Base-by-base conservation (phyloP, 352 stramenopile species). In the Globisporangium iwayamae region DNA sequence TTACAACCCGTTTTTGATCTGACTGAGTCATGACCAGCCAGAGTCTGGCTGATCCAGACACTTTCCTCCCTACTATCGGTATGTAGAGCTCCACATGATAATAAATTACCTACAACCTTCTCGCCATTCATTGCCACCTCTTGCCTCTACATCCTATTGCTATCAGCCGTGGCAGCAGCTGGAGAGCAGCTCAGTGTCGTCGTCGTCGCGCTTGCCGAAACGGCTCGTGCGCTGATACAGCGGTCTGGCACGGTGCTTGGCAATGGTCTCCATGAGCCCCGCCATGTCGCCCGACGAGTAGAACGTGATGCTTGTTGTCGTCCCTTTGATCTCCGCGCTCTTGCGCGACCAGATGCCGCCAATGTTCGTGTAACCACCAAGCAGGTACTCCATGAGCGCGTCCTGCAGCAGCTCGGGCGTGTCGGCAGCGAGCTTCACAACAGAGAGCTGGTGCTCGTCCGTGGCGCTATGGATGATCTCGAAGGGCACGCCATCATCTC, bases 251-350 rank as follows among this genome's bases (percentile, higher is more conserved):
- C 51, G 36, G 25, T 68, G 59, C 22, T 56, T 22, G 5, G 60
- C 54, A 13, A 78, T 71, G 4, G 63, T 62, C 14, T 65, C 47
- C 66, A 78, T 69, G 48, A 78, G 53, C 1, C 55, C 60, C 1
- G 61, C 56, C 65, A 78, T 60, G 20, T 78, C 53, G 2, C 72
- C 72, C 1, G 68, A 74, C 41, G 72, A 78, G 60, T 74, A 78
- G 48, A 76, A 71, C 56, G 63, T 60, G 30, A 72, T 53, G 25
- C 59, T 66, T 25, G 58, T 72, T 16, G 71, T 56, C 25, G 51
- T 60, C 11, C 18, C 25, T 13, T n/a, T 46, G 58, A 56, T 63
- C 32, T 57, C 58, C 20, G 45, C 32, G 60, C n/a, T 72, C 62
- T 28, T 65, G 30, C 48, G 63, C 45, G 18, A 60, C 72, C 69